Evolutionary conservation across 2,329 filamentous ascomycete species (phyloP).

Genomic region (Uncinocarpus reesii): DNA sequence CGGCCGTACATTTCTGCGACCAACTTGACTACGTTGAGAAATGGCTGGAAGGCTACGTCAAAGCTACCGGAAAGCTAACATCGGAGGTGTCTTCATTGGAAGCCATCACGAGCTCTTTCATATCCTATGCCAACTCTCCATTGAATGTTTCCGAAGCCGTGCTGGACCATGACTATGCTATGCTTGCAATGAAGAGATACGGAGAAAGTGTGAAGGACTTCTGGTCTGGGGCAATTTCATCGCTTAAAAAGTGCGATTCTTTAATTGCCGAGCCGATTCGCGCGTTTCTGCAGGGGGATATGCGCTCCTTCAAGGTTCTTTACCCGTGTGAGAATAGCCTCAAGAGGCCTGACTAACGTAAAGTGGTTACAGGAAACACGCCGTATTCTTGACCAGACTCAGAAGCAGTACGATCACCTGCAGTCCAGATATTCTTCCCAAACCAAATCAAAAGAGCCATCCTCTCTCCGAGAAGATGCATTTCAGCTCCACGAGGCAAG

Average conservation of each 20-base stretch:
- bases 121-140: conserved; percentile 65
- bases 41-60: conserved; percentile 72
- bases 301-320: conserved; percentile 64
- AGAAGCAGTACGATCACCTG: conserved; percentile 73
- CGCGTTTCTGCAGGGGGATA: conserved; percentile 64
- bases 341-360: conserved; percentile 14
- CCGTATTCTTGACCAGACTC: conserved; percentile 62
- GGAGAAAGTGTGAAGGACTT: conserved; percentile 79
- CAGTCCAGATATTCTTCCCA: conserved; percentile 74
- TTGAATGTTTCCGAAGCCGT: conserved; percentile 66
- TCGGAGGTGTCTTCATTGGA: conserved; percentile 65
- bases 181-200: conserved; percentile 73
- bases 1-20: conserved; percentile 74
- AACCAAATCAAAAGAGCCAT: conserved; percentile 88
- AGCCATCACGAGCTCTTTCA: conserved; percentile 63
- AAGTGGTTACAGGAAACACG: conserved; percentile 50
- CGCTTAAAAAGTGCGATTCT: conserved; percentile 66
- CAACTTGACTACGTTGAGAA: conserved; percentile 83
- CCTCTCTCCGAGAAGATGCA: conserved; percentile 81
- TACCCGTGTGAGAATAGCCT: not conserved
- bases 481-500: conserved; percentile 90
- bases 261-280: conserved; percentile 73
- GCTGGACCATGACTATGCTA: conserved; percentile 89
- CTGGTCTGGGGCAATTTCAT: conserved; percentile 65
- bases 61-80: conserved; percentile 51